phyloP scores from a whole-genome alignment of 2,329 filamentous ascomycete genomes.

The Cordyceps pruinosa region DNA sequence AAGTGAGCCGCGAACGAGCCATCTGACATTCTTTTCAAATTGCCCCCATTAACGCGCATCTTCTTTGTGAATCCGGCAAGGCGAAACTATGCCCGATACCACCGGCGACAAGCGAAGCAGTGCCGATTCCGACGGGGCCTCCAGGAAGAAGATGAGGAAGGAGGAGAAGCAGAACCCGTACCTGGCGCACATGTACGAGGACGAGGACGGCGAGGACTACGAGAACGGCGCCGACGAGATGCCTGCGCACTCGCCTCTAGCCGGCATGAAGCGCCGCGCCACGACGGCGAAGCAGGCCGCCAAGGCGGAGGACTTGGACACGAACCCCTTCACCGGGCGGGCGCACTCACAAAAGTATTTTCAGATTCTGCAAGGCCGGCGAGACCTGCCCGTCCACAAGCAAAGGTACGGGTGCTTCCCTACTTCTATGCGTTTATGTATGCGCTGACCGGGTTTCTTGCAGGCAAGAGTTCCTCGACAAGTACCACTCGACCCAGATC shows the following conservation, averaged over 20 bases:
- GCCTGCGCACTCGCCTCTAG: constrained; percentile 44
- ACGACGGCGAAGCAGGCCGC: constrained; percentile 72
- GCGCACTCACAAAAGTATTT: constrained; percentile 80
- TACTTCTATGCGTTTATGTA: not conserved
- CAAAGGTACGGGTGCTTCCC: constrained; percentile 57
- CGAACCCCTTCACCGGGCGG: constrained; percentile 78
- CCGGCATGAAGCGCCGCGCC: constrained; percentile 65
- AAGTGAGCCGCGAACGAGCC: not conserved
- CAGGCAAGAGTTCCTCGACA: constrained; percentile 83
- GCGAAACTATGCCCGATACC: constrained; percentile 1
- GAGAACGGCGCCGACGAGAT: constrained; percentile 25
- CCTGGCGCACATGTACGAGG: constrained; percentile 78
- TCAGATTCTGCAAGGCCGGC: constrained; percentile 74
- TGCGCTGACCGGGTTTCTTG: not conserved
- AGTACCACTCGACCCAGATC: constrained; percentile 92
- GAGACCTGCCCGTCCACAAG: constrained; percentile 83
- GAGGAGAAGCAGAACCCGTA: constrained; percentile 65
- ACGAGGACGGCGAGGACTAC: constrained; percentile 32
- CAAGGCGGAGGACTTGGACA: constrained; percentile 68
- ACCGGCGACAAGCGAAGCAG: constrained; percentile 38
- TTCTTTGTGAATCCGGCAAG: not conserved
- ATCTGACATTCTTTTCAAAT: not conserved
- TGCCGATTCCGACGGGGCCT: constrained; percentile 35
- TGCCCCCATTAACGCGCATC: not conserved
- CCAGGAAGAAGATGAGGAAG: constrained; percentile 32